Conservation (phyloP, 2,329 filamentous ascomycete species). For the Hypoxylon sp. region DNA sequence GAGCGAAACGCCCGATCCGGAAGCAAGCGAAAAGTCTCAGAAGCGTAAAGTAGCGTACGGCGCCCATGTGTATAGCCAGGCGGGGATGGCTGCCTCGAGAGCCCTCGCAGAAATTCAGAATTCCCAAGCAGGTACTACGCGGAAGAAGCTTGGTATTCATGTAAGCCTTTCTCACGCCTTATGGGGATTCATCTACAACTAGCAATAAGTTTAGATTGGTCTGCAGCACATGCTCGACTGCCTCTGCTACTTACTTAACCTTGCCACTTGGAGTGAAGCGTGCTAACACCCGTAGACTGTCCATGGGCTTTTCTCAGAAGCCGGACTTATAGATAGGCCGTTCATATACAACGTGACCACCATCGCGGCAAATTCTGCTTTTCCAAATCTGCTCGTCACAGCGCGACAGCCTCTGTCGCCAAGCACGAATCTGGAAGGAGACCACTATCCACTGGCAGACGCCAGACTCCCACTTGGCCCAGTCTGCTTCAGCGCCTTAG, state of each 20-base stretch:
- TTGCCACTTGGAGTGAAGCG: not conserved
- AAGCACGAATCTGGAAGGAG: slow-evolving; percentile 51
- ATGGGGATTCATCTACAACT: not conserved
- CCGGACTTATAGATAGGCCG: slow-evolving; percentile 62
- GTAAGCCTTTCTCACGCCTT: slow-evolving; percentile 49
- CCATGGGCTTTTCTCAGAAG: slow-evolving; percentile 66
- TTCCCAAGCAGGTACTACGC: slow-evolving; percentile 25
- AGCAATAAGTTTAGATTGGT: not conserved
- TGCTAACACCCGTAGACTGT: slow-evolving; percentile 59
- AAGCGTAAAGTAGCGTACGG: slow-evolving; percentile 53
- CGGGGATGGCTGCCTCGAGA: slow-evolving; percentile 55
- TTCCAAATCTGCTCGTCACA: slow-evolving; percentile 63
- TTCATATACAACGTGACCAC: slow-evolving; percentile 65
- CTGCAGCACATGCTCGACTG: not conserved
- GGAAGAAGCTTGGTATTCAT: slow-evolving; percentile 55
- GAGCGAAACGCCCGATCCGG: slow-evolving; percentile 7
- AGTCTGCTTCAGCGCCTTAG: slow-evolving; percentile 64
- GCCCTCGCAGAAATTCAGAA: slow-evolving; percentile 51
- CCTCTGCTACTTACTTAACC: not conserved
- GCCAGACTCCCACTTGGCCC: slow-evolving; percentile 55
- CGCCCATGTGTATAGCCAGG: slow-evolving; percentile 60
- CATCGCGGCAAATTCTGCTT: slow-evolving; percentile 60
- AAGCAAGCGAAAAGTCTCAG: not conserved
- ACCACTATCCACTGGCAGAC: slow-evolving; percentile 58
- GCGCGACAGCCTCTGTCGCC: slow-evolving; percentile 61